A percentile compares a stretch with the other conserved stretches of the same genome.
Conservation (phyloP, 306 rosid species). For the Fragaria ananassa region DNA sequence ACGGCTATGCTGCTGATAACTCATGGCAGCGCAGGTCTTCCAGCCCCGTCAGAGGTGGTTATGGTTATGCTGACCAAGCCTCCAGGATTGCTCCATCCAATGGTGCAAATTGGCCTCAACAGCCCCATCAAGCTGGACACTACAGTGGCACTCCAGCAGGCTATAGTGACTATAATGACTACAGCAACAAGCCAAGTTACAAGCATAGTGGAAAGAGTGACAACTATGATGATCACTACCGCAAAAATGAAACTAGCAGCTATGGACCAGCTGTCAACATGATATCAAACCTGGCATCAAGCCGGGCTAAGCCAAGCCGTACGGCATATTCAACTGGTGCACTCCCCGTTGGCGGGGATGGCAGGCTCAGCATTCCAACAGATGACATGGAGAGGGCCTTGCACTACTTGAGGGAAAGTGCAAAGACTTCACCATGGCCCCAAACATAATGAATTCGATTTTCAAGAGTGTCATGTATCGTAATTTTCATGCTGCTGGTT, state of each 20-base stretch:
- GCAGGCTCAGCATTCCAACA: constrained; percentile 35
- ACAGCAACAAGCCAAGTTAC: constrained; percentile 24
- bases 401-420: constrained; percentile 31
- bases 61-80: constrained; percentile 29
- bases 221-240: constrained; percentile 15
- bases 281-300: neutral
- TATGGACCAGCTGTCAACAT: neutral
- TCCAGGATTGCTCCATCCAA: neutral
- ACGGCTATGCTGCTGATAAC: constrained; percentile 19
- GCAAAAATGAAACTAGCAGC: constrained; percentile 3
- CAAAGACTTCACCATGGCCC: constrained; percentile 12
- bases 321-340: constrained; percentile 9
- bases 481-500: neutral
- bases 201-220: constrained; percentile 24
- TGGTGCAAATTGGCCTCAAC: constrained; percentile 5
- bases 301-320: constrained; percentile 19
- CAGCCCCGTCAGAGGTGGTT: constrained; percentile 14
- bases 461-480: neutral
- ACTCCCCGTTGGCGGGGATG: constrained; percentile 26
- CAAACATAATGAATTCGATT: neutral
- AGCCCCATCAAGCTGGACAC: neutral
- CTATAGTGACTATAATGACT: constrained; percentile 12
- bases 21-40: constrained; percentile 4
- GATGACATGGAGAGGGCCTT: constrained; percentile 32
- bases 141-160: constrained; percentile 1